Base-by-base conservation (phyloP, 83 land plant species). In the Diphasiastrum complanatum region DNA sequence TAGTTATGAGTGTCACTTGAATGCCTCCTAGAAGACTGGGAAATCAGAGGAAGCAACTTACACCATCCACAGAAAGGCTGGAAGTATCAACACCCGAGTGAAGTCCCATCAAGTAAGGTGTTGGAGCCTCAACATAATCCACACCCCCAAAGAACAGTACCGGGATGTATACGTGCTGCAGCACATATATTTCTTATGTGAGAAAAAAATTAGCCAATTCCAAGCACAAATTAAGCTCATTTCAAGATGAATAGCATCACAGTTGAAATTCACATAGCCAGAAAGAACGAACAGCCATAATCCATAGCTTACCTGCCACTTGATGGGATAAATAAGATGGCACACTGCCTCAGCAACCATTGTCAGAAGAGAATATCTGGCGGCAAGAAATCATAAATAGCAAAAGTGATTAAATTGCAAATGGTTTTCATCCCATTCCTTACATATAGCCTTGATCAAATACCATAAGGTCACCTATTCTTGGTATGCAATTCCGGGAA, bases 31-130 rank as follows among this genome's bases (percentile, higher is more conserved):
- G 51, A 5, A 31, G 27, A 64, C 31, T 62, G 33, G 8, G 20
- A 47, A 5, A 58, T 22, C 48, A 20, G 5, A 34, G 30, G 19
- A 20, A 24, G 61, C 5, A 54, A 68, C 88, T 83, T 85, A 93
- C 99, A 64, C 92, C 96, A 75, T 93, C 99, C 82, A 93, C 77
- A 2, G 67, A 25, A 8, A 81, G 78, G 22, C 63, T 60, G 49
- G 77, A 74, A 52, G 83, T 93, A 70, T 93, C 99, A 64, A 93
- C 92, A 47, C 81, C 85, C 10, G 96, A 85, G 74, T 88, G 97
- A 67, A 93, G 99, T 53, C 99, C 99, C 99, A 93, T 93, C 82
- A 93, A 81, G 64, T 93, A 93, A 24, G 99, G 96, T 4, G 96
- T 89, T 55, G 99, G 99, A 59, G 99, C 99, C 70, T 89, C 99